phyloP scores from a whole-genome alignment of 2,329 filamentous ascomycete species.

The Pyrenophora graminea region DNA sequence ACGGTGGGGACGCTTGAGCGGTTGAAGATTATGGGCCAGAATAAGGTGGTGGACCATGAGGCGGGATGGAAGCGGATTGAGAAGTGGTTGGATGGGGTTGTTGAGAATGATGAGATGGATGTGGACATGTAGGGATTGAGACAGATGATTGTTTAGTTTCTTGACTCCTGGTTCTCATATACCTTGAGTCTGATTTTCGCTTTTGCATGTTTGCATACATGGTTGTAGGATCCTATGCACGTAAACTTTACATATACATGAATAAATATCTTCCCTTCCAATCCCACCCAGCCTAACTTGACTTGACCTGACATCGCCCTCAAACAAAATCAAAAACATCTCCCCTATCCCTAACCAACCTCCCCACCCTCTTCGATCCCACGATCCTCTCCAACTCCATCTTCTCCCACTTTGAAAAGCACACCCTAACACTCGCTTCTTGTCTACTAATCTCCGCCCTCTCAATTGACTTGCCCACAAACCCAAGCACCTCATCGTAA shows the following conservation, averaged over 20 bases:
- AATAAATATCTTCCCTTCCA: background rate
- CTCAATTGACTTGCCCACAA: slow-evolving; percentile 59
- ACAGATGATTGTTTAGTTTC: no score
- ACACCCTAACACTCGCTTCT: slow-evolving; percentile 54
- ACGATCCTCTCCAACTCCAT: slow-evolving; percentile 88
- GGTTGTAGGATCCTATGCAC: no score
- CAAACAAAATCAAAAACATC: slow-evolving; percentile 96
- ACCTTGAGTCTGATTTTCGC: no score
- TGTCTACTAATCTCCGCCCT: slow-evolving; percentile 61
- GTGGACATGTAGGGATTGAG: background rate
- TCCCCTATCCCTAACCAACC: slow-evolving; percentile 79
- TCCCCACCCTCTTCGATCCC: slow-evolving; percentile 76
- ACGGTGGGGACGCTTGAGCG: background rate
- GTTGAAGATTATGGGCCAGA: background rate
- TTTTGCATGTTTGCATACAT: no score
- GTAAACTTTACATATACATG: no score
- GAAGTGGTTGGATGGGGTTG: background rate
- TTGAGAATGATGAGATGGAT: background rate
- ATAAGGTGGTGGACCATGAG: background rate
- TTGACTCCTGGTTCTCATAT: no score
- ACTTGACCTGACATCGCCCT: background rate
- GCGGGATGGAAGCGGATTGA: background rate
- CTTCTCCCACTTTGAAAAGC: slow-evolving; percentile 89
- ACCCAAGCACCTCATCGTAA: slow-evolving; percentile 76
- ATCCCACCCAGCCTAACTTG: no score